phyloP scores from a whole-genome alignment of 2,329 filamentous ascomycete genomes.

The Pyricularia grisea region DNA sequence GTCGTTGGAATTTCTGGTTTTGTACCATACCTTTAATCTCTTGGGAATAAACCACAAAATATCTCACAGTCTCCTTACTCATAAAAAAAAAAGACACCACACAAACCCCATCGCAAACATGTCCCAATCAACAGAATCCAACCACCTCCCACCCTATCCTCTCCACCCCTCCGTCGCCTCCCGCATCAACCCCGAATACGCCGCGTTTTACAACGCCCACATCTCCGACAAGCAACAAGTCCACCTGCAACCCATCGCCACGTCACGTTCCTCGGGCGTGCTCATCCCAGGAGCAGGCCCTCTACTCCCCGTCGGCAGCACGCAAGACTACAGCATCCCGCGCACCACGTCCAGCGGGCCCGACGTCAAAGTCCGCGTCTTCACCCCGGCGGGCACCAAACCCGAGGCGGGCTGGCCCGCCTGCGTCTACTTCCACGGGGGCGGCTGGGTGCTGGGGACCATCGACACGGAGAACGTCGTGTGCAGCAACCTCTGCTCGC shows the following conservation, averaged over 20 bases:
- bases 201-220: constrained; percentile 41
- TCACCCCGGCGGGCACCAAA: constrained; percentile 34
- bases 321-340: constrained; percentile 30
- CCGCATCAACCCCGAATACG: constrained; percentile 39
- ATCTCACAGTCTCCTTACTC: too few relatives aligned
- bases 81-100: not conserved
- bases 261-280: constrained; percentile 38
- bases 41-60: not conserved
- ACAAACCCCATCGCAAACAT: not conserved
- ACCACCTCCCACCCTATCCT: constrained; percentile 25
- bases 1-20: not conserved
- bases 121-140: not conserved
- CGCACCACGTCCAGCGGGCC: constrained; percentile 36
- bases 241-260: constrained; percentile 41
- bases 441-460: constrained; percentile 48
- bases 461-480: constrained; percentile 49
- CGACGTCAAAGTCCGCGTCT: constrained; percentile 35
- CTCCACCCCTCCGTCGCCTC: constrained; percentile 35
- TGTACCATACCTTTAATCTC: not conserved
- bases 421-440: constrained; percentile 47
- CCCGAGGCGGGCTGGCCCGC: constrained; percentile 43
- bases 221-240: constrained; percentile 41
- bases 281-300: constrained; percentile 42
- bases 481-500: constrained; percentile 38
- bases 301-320: constrained; percentile 34